Evolutionary conservation across 2,329 filamentous ascomycete species (phyloP), one percentile per base, ranked within the genome.

Genomic region (Pseudogymnoascus sp.): DNA sequence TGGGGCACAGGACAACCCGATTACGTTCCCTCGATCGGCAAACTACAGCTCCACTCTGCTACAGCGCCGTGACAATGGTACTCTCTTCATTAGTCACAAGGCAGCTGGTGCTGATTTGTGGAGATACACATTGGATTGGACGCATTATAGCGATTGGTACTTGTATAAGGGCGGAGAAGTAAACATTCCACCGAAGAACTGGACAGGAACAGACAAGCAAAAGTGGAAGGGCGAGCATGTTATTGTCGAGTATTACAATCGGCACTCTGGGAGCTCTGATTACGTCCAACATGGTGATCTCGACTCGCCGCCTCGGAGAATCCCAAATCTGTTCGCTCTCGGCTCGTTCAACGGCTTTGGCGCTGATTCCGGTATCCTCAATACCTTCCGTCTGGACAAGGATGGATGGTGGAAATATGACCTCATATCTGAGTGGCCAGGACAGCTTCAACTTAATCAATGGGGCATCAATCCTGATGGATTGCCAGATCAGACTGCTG

Each of bases 401-500:
- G 77, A 83, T 60, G 75, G 77, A 8, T 71, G 73, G 3, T 88
- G 85, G 85, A 74, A 75, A 20, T 82, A 81, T 66, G 76, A 82
- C 64, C 82, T 86, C 62, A 80, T 86, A 77, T 76, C 79, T 2
- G 85, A 88, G 67, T 87, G 82, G 79, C 85, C 85, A 6, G 79
- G 80, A 1, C 73, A 80, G 57, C 79, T 83, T 60, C 83, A 86
- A 66, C 72, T 87, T 64, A 87, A 86, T 65, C 77, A 85, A 5
- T 87, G 85, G 85, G 85, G 85, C 47, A 83, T 86, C 68, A 84
- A 86, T 65, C 78, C 79, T 0, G 79, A 86, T 69, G 82, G 83
- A n/a, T 73, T 80, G 66, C 83, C 84, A 0, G 85, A 88, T 68
- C 77, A 82, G 62, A 79, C 79, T 6, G 79, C 75, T 61, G 78